Base-by-base conservation (phyloP, 306 rosid genomes). In the Trifolium repens region DNA sequence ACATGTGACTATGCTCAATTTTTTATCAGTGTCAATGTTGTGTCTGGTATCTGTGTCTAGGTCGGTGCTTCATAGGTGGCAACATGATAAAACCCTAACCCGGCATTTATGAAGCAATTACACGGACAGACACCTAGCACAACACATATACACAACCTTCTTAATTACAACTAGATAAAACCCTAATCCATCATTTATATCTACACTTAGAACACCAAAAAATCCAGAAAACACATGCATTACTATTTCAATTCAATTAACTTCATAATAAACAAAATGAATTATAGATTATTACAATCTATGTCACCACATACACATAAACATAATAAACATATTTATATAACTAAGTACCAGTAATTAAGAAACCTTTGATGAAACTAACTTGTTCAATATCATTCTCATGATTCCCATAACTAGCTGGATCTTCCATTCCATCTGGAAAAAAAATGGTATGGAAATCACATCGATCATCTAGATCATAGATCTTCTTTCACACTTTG, bases 361-460 rank as follows among this genome's bases (percentile, higher is more conserved):
- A 54, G 69, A 74, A 53, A 34, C 17, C 13, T 57, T 72, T 55
- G 67, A 16, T 61, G 72, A 69, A 86, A 93, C 94, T 79, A 42
- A 90, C 98, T 73, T 89, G 89, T 68, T 87, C 88, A 76, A 81
- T 15, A 80, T 88, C 91, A 72, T 85, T 81, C 68, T 86, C 83
- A 60, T 40, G 73, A 75, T 87, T 86, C 63, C 84, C 84, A 82
- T 58, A 75, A 78, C 83, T 78, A 81, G 77, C 85, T 69, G 67
- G 89, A 91, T 87, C 84, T 83, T 89, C 87, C 92, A 88, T 90
- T 87, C 93, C 93, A 88, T 87, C 79, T 84, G 89, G 89, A 83
- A 46, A 84, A 81, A 84, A 81, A 61, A 60, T 59, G 27, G 78
- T 24, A 81, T 73, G 81, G 66, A 82, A 82, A 76, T 59, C 62